Percentiles rank a stretch among this genome's conserved stretches.
Conservation (phyloP, 139 green algal genomes). For the Tetradesmus obliquus region DNA sequence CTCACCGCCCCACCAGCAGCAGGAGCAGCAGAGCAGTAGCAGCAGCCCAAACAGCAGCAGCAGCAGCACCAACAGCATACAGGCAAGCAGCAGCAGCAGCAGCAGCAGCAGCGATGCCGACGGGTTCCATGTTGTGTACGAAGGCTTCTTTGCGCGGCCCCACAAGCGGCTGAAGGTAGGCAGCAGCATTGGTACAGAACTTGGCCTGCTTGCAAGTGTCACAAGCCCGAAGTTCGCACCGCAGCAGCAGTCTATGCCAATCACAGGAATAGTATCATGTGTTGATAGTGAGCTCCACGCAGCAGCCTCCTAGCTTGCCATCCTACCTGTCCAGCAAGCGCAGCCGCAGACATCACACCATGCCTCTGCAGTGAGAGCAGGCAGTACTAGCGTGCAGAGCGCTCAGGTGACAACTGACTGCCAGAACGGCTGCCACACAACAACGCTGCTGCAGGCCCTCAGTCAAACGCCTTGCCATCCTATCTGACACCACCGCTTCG, state of each 20-base stretch:
- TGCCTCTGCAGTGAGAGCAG: no score
- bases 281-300: no score
- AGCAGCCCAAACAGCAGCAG: neutral
- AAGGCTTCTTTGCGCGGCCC: slow-evolving; percentile 28
- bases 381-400: no score
- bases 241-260: neutral
- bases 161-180: slow-evolving; percentile 33
- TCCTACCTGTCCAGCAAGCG: no score
- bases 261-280: neutral
- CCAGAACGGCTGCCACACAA: neutral
- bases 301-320: no score
- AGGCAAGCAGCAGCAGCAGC: slow-evolving; percentile 9
- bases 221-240: neutral
- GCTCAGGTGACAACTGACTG: neutral
- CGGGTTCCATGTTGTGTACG: slow-evolving; percentile 1
- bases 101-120: neutral
- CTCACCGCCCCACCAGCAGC: neutral
- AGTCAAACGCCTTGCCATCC: neutral
- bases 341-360: no score
- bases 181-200: neutral
- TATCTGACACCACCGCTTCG: neutral
- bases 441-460: neutral
- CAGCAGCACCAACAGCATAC: slow-evolving; percentile 16
- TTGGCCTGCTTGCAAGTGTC: neutral
- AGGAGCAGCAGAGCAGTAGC: neutral